Conservation (phyloP, 2,329 filamentous ascomycete genomes). For the Clarireedia paspali region DNA sequence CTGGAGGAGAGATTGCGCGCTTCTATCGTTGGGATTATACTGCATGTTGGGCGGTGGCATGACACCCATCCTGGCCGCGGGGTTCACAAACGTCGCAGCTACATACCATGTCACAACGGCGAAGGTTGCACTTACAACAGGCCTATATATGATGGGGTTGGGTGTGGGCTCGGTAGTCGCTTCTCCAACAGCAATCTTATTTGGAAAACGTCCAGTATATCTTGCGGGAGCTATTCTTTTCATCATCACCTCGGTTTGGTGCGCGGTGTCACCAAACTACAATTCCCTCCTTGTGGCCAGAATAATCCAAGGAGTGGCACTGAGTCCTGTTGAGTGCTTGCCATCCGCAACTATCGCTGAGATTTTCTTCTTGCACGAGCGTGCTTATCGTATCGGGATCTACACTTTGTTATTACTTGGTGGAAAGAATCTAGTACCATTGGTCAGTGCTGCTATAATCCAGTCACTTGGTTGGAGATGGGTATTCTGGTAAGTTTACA, state of each 20-base stretch:
- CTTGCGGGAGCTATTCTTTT: slow-evolving; percentile 72
- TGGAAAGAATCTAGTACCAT: slow-evolving; percentile 82
- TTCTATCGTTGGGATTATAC: slow-evolving; percentile 81
- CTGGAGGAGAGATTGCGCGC: slow-evolving; percentile 70
- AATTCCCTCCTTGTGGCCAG: slow-evolving; percentile 71
- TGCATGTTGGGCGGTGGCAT: slow-evolving; percentile 91
- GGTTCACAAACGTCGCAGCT: slow-evolving; percentile 72
- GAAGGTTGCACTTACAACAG: slow-evolving; percentile 77
- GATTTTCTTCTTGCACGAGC: slow-evolving; percentile 92
- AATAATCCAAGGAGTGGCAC: slow-evolving; percentile 79
- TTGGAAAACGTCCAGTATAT: slow-evolving; percentile 86
- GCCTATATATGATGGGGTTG: slow-evolving; percentile 89
- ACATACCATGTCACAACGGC: slow-evolving; percentile 60
- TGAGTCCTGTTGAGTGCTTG: slow-evolving; percentile 86
- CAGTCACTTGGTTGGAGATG: slow-evolving; percentile 74
- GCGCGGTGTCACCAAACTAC: slow-evolving; percentile 75
- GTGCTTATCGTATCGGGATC: slow-evolving; percentile 86
- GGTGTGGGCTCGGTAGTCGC: slow-evolving; percentile 77
- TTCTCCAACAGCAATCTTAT: slow-evolving; percentile 86
- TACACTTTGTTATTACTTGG: slow-evolving; percentile 85
- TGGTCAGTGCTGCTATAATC: slow-evolving; percentile 82
- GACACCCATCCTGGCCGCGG: slow-evolving; percentile 82
- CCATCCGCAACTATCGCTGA: slow-evolving; percentile 92
- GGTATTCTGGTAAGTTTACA: slow-evolving; percentile 66
- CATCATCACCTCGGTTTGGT: slow-evolving; percentile 72